Base-by-base conservation (phyloP, 1,284 basidiomycete species). In the Ceratobasidium sp. region DNA sequence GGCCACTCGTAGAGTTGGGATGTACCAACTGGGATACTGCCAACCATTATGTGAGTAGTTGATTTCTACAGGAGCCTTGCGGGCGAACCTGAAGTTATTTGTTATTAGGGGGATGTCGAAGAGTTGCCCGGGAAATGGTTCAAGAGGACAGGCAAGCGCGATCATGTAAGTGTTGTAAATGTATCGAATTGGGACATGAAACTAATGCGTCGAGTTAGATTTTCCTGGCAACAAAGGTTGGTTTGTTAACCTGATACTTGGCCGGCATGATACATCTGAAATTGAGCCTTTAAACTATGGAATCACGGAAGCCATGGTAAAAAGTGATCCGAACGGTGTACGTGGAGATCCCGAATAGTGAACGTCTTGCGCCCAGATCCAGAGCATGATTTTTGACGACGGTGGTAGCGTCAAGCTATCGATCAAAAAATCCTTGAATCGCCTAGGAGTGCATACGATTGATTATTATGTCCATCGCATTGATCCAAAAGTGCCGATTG, bases 221-320 rank as follows among this genome's bases (percentile, higher is more conserved):
- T 65, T 85, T 85, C 79, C 77, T 85, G 0, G 82, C 83, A 0
- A 85, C 83, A 32, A 89, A 89, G 77, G 87, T 87, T 16, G 62
- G 43, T 48, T 48, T 21, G 1, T 48, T 48, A 14, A 12, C 46
- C n/a, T n/a, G n/a, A n/a, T n/a, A n/a, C n/a, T n/a, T n/a, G n/a
- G n/a, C n/a, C n/a, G n/a, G n/a, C n/a, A n/a, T n/a, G n/a, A n/a
- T n/a, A n/a, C n/a, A n/a, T n/a, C n/a, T n/a, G n/a, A n/a, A n/a
- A n/a, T n/a, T n/a, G n/a, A n/a, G n/a, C n/a, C n/a, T n/a, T n/a
- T n/a, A n/a, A n/a, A n/a, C n/a, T n/a, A n/a, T n/a, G n/a, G n/a
- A n/a, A n/a, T n/a, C n/a, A n/a, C n/a, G n/a, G n/a, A n/a, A n/a
- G n/a, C n/a, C n/a, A n/a, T n/a, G n/a, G n/a, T n/a, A n/a, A n/a